These are phyloP conservation scores for Mucor saturninus DNA, from an alignment of 371 early-diverging fungal species.

Conservation along the genomic window DNA sequence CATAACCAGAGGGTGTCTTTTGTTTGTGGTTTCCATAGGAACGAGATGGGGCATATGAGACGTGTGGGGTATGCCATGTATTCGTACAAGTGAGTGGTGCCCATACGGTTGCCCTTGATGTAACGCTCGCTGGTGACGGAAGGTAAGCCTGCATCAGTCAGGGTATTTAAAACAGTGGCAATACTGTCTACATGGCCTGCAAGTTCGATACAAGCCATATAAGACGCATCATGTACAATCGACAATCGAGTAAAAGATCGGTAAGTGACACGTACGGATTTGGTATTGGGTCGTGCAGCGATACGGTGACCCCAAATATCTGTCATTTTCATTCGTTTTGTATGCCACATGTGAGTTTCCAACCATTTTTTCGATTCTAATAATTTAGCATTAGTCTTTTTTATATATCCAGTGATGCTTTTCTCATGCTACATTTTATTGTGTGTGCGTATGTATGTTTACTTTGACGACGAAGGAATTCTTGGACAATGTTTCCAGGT, in stretches of 20 bases:
- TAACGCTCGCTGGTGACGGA: constrained; percentile 69
- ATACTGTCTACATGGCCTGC: constrained; percentile 60
- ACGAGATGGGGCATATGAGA: constrained; percentile 65
- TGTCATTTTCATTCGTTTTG: constrained; percentile 94
- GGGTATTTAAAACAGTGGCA: constrained; percentile 44
- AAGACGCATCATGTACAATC: constrained; percentile 86
- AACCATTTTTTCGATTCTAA: constrained; percentile 82
- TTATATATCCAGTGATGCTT: too few relatives aligned
- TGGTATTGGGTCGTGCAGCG: constrained; percentile 84
- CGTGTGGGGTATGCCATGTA: constrained; percentile 59
- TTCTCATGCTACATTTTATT: too few relatives aligned
- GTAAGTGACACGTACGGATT: constrained; percentile 77
- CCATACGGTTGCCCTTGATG: constrained; percentile 62
- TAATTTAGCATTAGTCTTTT: too few relatives aligned
- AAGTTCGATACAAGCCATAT: constrained; percentile 73
- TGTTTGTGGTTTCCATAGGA: constrained; percentile 69
- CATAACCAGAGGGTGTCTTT: constrained; percentile 63
- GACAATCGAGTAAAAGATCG: constrained; percentile 76
- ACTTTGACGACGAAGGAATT: constrained; percentile 65
- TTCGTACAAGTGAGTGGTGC: constrained; percentile 59
- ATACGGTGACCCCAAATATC: constrained; percentile 87
- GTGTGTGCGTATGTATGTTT: constrained; percentile 2
- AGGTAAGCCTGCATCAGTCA: constrained; percentile 70
- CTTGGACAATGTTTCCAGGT: constrained; percentile 48
- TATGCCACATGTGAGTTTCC: constrained; percentile 98